Evolutionary conservation across 139 green algal genomes (phyloP).

Genomic region (Chlorella sp.): DNA sequence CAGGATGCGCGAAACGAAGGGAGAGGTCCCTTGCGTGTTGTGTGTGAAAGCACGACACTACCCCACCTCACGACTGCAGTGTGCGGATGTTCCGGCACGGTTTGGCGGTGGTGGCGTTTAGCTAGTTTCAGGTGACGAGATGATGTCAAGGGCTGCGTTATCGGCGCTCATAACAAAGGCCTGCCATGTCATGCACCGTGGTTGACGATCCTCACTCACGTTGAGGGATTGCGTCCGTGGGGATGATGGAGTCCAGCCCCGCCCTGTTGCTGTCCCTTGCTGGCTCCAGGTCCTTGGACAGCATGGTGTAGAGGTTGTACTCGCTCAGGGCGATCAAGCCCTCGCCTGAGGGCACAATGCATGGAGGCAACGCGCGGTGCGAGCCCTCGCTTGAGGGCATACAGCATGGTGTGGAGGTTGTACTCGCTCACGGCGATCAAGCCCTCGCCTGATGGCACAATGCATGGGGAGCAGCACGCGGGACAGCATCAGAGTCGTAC

Average conservation of each 20-base stretch:
- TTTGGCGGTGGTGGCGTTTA: background rate
- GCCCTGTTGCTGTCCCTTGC: too few relatives aligned
- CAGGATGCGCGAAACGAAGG: background rate
- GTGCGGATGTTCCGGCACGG: background rate
- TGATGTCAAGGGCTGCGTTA: too few relatives aligned
- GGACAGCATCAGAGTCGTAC: too few relatives aligned
- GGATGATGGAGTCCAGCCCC: background rate
- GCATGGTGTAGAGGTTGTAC: slow-evolving; percentile 14
- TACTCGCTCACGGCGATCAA: slow-evolving; percentile 30
- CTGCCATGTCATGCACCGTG: background rate
- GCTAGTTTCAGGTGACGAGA: too few relatives aligned
- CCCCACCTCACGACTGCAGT: background rate
- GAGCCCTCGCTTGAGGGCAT: too few relatives aligned
- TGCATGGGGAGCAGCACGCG: too few relatives aligned
- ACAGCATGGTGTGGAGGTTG: slow-evolving; percentile 12
- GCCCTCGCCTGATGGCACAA: slow-evolving; percentile 30
- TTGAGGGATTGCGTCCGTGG: background rate
- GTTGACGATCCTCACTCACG: too few relatives aligned
- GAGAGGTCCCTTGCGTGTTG: background rate
- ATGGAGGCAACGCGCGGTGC: too few relatives aligned
- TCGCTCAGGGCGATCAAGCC: slow-evolving; percentile 32
- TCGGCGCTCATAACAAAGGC: background rate
- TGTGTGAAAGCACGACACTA: background rate
- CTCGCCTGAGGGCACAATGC: too few relatives aligned
- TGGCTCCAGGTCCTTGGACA: slow-evolving; percentile 1